phyloP scores from a whole-genome alignment of 2,329 filamentous ascomycete genomes.

The Monosporascus sp. region DNA sequence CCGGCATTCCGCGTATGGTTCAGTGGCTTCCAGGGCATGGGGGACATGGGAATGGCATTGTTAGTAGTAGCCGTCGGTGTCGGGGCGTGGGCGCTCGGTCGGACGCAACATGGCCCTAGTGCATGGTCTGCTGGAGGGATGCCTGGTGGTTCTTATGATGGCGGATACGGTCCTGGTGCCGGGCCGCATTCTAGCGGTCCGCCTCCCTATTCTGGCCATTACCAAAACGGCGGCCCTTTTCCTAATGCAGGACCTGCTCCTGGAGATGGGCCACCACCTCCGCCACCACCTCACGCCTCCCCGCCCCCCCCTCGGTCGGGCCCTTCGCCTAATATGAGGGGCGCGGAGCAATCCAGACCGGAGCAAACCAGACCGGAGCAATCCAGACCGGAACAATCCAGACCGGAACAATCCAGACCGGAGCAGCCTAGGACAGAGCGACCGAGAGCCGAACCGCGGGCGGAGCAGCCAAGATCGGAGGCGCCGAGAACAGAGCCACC shows the following conservation, averaged over 20 bases:
- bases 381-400: conserved; percentile 14
- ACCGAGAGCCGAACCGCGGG: conserved; percentile 7
- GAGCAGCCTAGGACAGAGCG: conserved; percentile 20
- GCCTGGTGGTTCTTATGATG: conserved; percentile 11
- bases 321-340: conserved; percentile 15
- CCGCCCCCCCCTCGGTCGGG: conserved; percentile 23
- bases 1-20: conserved; percentile 74
- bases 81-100: conserved; percentile 71
- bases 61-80: conserved; percentile 69
- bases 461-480: conserved; percentile 18
- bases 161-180: conserved; percentile 19
- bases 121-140: conserved; percentile 16
- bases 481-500: conserved; percentile 28
- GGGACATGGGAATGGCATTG: conserved; percentile 67
- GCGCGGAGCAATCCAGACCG: conserved; percentile 29
- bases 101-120: conserved; percentile 51
- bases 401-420: conserved; percentile 28
- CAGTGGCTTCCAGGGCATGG: conserved; percentile 62
- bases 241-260: conserved; percentile 18
- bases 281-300: conserved; percentile 31
- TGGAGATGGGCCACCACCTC: conserved; percentile 27
- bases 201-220: conserved; percentile 3
- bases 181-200: conserved; percentile 17
- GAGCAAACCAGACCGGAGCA: conserved; percentile 26
- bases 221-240: conserved; percentile 8